These are phyloP conservation scores for Dissophora globulifera DNA, from an alignment of 192 early-diverging fungal genomes.

Conservation along the genomic window DNA sequence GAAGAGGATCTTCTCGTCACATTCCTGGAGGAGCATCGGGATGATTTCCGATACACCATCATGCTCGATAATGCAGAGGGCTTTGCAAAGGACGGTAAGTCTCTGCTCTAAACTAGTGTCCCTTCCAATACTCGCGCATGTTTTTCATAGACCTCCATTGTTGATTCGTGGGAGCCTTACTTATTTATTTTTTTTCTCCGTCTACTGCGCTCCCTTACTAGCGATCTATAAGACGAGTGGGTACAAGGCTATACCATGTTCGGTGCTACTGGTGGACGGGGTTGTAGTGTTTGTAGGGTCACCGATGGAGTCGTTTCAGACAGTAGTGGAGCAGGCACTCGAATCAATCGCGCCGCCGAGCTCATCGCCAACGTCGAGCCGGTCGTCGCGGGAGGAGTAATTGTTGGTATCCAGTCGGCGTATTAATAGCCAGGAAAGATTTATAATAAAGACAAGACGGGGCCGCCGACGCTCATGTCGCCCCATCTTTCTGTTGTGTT, in stretches of 20 bases:
- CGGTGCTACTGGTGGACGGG: constrained; percentile 30
- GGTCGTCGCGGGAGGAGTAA: constrained; percentile 22
- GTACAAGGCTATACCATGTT: constrained; percentile 42
- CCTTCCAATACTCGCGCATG: too few relatives aligned
- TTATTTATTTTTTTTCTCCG: constrained; percentile 7
- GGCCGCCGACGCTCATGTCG: too few relatives aligned
- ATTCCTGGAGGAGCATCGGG: constrained; percentile 36
- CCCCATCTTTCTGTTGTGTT: too few relatives aligned
- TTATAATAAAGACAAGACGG: too few relatives aligned
- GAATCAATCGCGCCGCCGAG: constrained; percentile 10
- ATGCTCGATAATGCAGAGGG: constrained; percentile 43
- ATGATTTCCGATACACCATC: constrained; percentile 39
- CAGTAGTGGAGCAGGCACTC: constrained; percentile 20
- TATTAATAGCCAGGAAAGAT: too few relatives aligned
- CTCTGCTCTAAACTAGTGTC: too few relatives aligned
- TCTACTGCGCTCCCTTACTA: too few relatives aligned
- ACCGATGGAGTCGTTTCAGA: constrained; percentile 18
- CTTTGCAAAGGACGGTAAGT: constrained; percentile 45
- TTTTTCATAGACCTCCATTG: too few relatives aligned
- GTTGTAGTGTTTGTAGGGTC: constrained; percentile 38
- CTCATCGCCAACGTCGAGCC: constrained; percentile 9
- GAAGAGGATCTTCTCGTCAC: constrained; percentile 25
- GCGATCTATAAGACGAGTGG: constrained; percentile 43
- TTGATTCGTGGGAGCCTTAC: background rate
- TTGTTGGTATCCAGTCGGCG: too few relatives aligned